Percentiles rank a stretch among this genome's conserved stretches.
phyloP scores from a whole-genome alignment of 441 rosid genomes.

The Arabidopsis lyrata region DNA sequence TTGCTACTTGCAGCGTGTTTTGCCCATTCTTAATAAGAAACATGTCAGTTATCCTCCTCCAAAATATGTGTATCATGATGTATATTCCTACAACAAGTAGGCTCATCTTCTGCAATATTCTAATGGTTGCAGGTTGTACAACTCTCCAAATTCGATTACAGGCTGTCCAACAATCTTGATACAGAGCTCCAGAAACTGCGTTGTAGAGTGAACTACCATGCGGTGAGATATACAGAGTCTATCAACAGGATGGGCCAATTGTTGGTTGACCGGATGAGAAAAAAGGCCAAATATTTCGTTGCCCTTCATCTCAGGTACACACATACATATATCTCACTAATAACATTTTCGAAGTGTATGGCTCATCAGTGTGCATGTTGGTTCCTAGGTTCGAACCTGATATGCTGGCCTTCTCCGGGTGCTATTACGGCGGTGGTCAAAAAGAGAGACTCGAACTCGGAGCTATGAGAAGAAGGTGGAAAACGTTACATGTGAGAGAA shows the following conservation, averaged over 20 bases:
- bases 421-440: conserved; percentile 73
- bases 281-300: conserved; percentile 56
- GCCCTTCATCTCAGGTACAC: conserved; percentile 77
- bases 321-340: neutral
- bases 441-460: conserved; percentile 63
- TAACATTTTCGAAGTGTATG: neutral
- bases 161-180: conserved; percentile 64
- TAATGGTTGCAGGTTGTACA: conserved; percentile 60
- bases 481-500: conserved; percentile 59
- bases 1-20: conserved; percentile 65
- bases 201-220: conserved; percentile 78
- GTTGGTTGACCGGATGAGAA: conserved; percentile 66
- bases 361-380: conserved; percentile 25
- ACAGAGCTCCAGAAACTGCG: conserved; percentile 72
- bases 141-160: conserved; percentile 77
- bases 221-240: conserved; percentile 60
- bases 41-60: conserved; percentile 53
- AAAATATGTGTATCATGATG: neutral
- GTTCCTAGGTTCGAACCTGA: conserved; percentile 65
- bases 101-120: conserved; percentile 14
- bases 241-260: conserved; percentile 60
- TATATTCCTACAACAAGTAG: neutral
- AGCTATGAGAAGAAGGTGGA: conserved; percentile 67
- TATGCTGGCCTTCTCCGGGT: conserved; percentile 78
- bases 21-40: conserved; percentile 64